Percentiles rank a stretch among this genome's conserved stretches.
Evolutionary conservation across 2,329 filamentous ascomycete genomes (phyloP).

Genomic region (Bipolaris gigantea): DNA sequence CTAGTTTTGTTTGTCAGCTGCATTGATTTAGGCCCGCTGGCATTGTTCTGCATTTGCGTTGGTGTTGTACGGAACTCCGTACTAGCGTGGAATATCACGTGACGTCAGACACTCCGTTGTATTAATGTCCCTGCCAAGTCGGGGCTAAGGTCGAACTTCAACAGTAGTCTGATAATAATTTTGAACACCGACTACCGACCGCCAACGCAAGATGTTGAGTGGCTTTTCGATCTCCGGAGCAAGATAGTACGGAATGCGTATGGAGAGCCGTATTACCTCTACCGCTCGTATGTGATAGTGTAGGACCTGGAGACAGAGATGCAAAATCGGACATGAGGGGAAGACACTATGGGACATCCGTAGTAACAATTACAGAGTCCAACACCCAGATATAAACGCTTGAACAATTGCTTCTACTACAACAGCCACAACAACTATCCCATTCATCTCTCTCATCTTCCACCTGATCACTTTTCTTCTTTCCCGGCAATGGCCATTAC

Average conservation of each 20-base stretch:
- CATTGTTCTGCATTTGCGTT: not conserved
- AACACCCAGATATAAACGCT: not conserved
- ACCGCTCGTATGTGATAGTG: not conserved
- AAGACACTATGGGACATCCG: not conserved
- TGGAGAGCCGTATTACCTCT: not conserved
- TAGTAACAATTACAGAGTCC: not conserved
- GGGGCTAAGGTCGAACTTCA: not conserved
- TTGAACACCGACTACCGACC: not conserved
- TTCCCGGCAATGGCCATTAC: too few species aligned
- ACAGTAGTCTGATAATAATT: not conserved
- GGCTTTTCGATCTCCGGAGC: not conserved
- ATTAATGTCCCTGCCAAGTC: not conserved
- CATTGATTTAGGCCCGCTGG: not conserved
- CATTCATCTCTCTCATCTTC: not conserved
- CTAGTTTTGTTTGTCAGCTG: not conserved
- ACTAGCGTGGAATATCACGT: not conserved
- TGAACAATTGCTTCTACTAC: not conserved
- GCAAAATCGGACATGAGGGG: not conserved
- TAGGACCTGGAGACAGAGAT: not conserved
- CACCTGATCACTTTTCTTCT: too few species aligned
- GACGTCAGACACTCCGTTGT: not conserved
- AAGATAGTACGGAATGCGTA: not conserved
- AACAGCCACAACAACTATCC: not conserved
- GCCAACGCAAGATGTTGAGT: not conserved
- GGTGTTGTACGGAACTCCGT: constrained; percentile 7